Percentiles rank a stretch among this genome's conserved stretches.
These are phyloP conservation scores for Aspergillus pseudoterreus DNA, from an alignment of 2,329 filamentous ascomycete species.

Conservation along the genomic window DNA sequence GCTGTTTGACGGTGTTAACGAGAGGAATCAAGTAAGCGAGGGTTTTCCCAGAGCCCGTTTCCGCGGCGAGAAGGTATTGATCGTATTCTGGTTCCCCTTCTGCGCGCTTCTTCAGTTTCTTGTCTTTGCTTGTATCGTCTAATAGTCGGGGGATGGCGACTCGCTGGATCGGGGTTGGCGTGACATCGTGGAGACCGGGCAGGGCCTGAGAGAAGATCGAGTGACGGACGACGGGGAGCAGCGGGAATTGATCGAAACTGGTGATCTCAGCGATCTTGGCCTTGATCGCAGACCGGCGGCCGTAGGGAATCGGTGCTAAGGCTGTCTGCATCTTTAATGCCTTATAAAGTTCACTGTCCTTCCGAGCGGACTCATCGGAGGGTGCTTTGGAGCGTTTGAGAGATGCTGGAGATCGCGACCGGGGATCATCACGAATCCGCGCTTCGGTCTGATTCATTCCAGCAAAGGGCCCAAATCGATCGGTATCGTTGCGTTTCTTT, in stretches of 20 bases:
- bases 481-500: constrained; percentile 37
- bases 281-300: constrained; percentile 61
- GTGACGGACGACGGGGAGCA: constrained; percentile 68
- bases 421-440: constrained; percentile 40
- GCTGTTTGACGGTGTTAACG: constrained; percentile 78
- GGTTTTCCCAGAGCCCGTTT: constrained; percentile 97
- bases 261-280: constrained; percentile 61
- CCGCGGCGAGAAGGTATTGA: constrained; percentile 81
- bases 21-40: constrained; percentile 84
- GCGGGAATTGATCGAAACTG: constrained; percentile 74
- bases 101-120: constrained; percentile 27
- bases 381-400: constrained; percentile 39
- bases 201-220: constrained; percentile 72
- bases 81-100: constrained; percentile 49
- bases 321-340: constrained; percentile 92
- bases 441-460: constrained; percentile 56
- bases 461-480: constrained; percentile 53
- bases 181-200: constrained; percentile 67
- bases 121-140: constrained; percentile 46
- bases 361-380: constrained; percentile 32
- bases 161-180: constrained; percentile 83
- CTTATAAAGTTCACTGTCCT: constrained; percentile 59
- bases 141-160: constrained; percentile 82
- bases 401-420: constrained; percentile 36
- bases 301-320: constrained; percentile 73